phyloP scores from a whole-genome alignment of 129 eudicot species.

The Gnaphalium uliginosum region DNA sequence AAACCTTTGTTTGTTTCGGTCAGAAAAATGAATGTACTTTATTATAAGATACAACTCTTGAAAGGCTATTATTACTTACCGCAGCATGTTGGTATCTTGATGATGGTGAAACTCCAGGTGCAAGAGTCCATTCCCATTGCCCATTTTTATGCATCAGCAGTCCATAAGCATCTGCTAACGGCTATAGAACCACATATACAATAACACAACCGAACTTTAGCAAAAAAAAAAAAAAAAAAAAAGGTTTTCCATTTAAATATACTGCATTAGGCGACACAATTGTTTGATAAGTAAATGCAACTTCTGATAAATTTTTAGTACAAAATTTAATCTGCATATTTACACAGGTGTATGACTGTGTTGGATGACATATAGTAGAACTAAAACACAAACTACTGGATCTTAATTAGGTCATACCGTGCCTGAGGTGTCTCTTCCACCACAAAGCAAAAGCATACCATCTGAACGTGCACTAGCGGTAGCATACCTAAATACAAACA shows the following conservation, averaged over 20 bases:
- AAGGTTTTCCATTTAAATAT: not conserved
- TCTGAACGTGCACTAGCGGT: conserved; percentile 96
- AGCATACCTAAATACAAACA: conserved; percentile 63
- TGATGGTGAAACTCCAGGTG: conserved; percentile 96
- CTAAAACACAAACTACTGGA: not conserved
- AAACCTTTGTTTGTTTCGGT: not conserved
- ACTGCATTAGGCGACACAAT: not conserved
- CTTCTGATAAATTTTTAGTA: too few species aligned
- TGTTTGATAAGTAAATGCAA: too few species aligned
- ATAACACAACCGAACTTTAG: not conserved
- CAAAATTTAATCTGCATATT: not conserved
- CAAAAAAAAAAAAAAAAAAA: not conserved
- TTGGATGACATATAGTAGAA: not conserved
- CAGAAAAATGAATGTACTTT: not conserved
- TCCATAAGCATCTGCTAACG: conserved; percentile 93
- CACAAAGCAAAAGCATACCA: conserved; percentile 98
- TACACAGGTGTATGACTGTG: not conserved
- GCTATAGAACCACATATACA: conserved; percentile 52
- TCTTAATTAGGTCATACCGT: conserved; percentile 47
- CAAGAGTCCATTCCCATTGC: conserved; percentile 98
- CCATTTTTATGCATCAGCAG: conserved; percentile 96
- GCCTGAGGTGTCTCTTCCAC: conserved; percentile 95
- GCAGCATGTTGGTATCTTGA: conserved; percentile 96
- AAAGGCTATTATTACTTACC: conserved; percentile 46
- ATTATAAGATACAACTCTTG: not conserved